Conservation (phyloP, 768 basidiomycete species). For the Pisolithus sp. region DNA sequence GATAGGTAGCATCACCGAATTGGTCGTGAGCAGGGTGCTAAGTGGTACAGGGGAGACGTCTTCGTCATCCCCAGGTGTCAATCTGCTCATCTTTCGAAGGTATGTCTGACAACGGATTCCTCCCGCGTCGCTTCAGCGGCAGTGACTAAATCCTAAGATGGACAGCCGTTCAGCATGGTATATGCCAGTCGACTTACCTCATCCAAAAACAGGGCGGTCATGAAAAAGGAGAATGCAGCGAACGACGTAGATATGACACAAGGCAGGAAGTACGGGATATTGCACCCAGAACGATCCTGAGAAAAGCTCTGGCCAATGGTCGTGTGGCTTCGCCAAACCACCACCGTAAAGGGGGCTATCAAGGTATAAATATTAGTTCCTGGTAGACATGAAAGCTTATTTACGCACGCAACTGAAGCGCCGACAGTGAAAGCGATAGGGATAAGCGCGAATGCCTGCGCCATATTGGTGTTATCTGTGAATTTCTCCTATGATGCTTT, state of each 20-base stretch:
- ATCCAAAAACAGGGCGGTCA: conserved; percentile 20
- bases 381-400: neutral
- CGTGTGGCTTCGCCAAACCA: conserved; percentile 46
- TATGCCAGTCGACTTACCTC: too few relatives aligned
- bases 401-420: conserved; percentile 24
- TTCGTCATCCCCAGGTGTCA: neutral
- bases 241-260: conserved; percentile 18
- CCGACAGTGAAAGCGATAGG: conserved; percentile 26
- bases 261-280: conserved; percentile 35
- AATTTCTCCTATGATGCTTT: conserved; percentile 61
- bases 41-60: conserved; percentile 35
- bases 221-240: conserved; percentile 8
- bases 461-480: conserved; percentile 35
- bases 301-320: conserved; percentile 47
- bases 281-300: conserved; percentile 30
- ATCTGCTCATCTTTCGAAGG: neutral
- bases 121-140: neutral
- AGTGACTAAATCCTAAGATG: too few relatives aligned
- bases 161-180: too few relatives aligned
- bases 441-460: conserved; percentile 28
- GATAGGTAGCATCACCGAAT: conserved; percentile 49
- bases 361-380: too few relatives aligned
- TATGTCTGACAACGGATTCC: neutral
- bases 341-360: conserved; percentile 55
- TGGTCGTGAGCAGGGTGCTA: conserved; percentile 39